phyloP scores from a whole-genome alignment of 228 moss, liverwort and hornwort genomes.

The Sphagnum fallax region DNA sequence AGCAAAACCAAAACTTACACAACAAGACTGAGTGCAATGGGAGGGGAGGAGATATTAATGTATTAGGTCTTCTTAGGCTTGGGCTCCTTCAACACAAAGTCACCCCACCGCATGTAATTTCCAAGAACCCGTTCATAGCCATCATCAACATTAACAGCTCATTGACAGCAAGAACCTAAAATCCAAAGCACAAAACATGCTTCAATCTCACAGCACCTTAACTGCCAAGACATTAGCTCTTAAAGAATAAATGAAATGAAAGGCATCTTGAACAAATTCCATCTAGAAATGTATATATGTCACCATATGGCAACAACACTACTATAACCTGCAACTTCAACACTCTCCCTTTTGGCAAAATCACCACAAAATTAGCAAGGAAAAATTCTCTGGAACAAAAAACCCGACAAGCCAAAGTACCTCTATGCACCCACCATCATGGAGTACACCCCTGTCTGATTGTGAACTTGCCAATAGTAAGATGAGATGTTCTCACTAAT shows the following conservation, averaged over 20 bases:
- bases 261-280: not conserved
- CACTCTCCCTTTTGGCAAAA: too few species aligned
- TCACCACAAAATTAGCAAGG: not conserved
- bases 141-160: slow-evolving; percentile 37
- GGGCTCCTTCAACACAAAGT: slow-evolving; percentile 49
- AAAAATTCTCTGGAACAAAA: not conserved
- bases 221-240: slow-evolving; percentile 1
- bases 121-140: slow-evolving; percentile 50
- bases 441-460: slow-evolving; percentile 48
- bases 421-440: slow-evolving; percentile 37
- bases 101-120: slow-evolving; percentile 84
- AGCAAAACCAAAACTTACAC: too few species aligned
- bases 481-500: too few species aligned
- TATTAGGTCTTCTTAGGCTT: not conserved
- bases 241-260: not conserved
- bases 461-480: too few species aligned
- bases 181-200: not conserved
- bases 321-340: too few species aligned
- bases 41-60: too few species aligned
- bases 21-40: too few species aligned
- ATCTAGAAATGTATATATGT: not conserved
- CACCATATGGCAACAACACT: not conserved
- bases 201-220: slow-evolving; percentile 5
- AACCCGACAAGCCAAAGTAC: slow-evolving; percentile 9
- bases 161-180: slow-evolving; percentile 6